Evolutionary conservation across 345 rosid species (phyloP).

Genomic region (Adansonia digitata): DNA sequence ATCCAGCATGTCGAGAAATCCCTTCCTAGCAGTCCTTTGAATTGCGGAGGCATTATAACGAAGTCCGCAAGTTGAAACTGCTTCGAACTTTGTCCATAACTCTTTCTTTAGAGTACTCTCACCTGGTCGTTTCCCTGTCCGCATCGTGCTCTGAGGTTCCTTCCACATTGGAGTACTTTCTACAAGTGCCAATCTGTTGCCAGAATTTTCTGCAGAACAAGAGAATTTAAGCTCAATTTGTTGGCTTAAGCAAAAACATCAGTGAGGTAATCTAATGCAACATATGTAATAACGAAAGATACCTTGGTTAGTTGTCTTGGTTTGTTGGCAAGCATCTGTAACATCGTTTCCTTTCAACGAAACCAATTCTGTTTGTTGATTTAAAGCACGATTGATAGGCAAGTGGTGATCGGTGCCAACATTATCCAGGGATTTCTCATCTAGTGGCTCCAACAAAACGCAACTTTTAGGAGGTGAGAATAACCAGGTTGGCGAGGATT

Average conservation of each 20-base stretch:
- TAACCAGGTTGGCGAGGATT: constrained; percentile 67
- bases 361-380: neutral
- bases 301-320: constrained; percentile 17
- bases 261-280: neutral
- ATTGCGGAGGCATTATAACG: constrained; percentile 25
- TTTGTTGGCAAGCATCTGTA: neutral
- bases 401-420: constrained; percentile 18
- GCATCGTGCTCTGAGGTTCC: constrained; percentile 43
- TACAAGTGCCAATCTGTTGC: constrained; percentile 19
- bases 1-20: constrained; percentile 84
- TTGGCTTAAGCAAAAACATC: neutral
- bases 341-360: neutral
- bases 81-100: constrained; percentile 91
- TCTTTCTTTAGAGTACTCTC: constrained; percentile 92
- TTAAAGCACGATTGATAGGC: constrained; percentile 13
- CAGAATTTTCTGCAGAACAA: neutral
- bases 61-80: constrained; percentile 44
- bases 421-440: neutral
- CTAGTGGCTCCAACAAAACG: constrained; percentile 56
- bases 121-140: constrained; percentile 58
- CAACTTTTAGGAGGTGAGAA: constrained; percentile 91
- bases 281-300: neutral
- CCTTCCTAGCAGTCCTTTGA: constrained; percentile 37
- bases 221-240: neutral
- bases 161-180: constrained; percentile 68